These are phyloP conservation scores for Psilocybe mexicana DNA, from an alignment of 1,284 basidiomycete species.

Conservation along the genomic window DNA sequence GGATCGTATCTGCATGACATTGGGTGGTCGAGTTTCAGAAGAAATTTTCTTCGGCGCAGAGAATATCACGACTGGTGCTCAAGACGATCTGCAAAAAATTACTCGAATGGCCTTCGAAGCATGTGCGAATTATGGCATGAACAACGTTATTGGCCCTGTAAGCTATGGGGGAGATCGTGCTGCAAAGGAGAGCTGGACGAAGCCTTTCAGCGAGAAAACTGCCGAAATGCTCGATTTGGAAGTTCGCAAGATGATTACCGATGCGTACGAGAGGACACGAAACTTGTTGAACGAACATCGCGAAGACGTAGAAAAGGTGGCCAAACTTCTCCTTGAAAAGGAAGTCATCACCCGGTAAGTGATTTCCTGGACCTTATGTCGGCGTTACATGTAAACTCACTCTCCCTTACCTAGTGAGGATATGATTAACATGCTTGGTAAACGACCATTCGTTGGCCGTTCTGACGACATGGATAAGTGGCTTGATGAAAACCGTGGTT, in stretches of 20 bases:
- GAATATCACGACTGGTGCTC: slow-evolving; percentile 96
- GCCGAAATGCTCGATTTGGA: slow-evolving; percentile 90
- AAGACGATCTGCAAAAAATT: slow-evolving; percentile 97
- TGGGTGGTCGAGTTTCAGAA: slow-evolving; percentile 97
- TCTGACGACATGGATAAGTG: slow-evolving; percentile 94
- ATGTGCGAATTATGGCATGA: slow-evolving; percentile 96
- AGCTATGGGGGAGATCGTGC: slow-evolving; percentile 89
- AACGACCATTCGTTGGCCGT: slow-evolving; percentile 77
- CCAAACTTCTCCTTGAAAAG: slow-evolving; percentile 86
- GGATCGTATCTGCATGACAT: slow-evolving; percentile 98
- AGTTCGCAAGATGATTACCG: slow-evolving; percentile 93
- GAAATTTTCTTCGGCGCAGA: slow-evolving; percentile 96
- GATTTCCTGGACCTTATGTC: background rate
- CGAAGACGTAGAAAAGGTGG: slow-evolving; percentile 93
- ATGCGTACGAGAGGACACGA: slow-evolving; percentile 85
- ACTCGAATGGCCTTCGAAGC: slow-evolving; percentile 98
- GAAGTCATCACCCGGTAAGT: slow-evolving; percentile 91
- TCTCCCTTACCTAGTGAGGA: slow-evolving; percentile 52
- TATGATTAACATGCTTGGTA: slow-evolving; percentile 85
- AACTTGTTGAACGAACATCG: slow-evolving; percentile 82
- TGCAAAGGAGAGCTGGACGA: slow-evolving; percentile 88
- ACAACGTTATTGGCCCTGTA: slow-evolving; percentile 90
- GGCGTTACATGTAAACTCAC: background rate
- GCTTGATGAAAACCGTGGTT: slow-evolving; percentile 73
- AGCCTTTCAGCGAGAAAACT: slow-evolving; percentile 98